phyloP scores from a whole-genome alignment of 257 asterid species.

The Haberlea rhodopensis region DNA sequence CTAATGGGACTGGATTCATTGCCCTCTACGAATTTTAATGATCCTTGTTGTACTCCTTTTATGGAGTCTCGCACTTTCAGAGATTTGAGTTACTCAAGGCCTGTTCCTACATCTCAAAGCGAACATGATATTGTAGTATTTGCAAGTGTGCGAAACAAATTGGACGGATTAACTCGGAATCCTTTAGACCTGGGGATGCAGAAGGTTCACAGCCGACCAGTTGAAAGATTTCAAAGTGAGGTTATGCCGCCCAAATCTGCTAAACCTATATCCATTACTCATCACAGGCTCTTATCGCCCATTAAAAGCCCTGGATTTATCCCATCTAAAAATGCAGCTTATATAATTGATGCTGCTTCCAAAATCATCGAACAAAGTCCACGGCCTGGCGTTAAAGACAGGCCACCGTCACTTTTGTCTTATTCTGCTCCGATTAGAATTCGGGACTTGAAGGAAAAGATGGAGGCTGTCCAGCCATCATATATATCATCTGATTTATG shows the following conservation, averaged over 20 bases:
- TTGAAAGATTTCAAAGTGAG: slow-evolving; percentile 86
- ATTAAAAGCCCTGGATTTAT: slow-evolving; percentile 88
- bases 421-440: slow-evolving; percentile 67
- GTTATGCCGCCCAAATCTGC: slow-evolving; percentile 82
- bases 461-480: slow-evolving; percentile 73
- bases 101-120: slow-evolving; percentile 40
- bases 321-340: slow-evolving; percentile 85
- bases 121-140: slow-evolving; percentile 76
- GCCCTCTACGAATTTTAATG: slow-evolving; percentile 60
- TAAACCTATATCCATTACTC: slow-evolving; percentile 70
- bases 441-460: slow-evolving; percentile 59
- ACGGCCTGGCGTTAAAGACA: slow-evolving; percentile 49
- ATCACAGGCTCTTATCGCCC: slow-evolving; percentile 77
- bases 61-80: slow-evolving; percentile 57
- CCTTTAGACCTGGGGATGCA: slow-evolving; percentile 69
- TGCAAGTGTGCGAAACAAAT: slow-evolving; percentile 72
- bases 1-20: slow-evolving; percentile 95
- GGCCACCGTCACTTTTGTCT: slow-evolving; percentile 48
- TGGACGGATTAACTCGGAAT: slow-evolving; percentile 67
- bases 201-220: slow-evolving; percentile 59
- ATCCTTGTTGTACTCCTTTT: slow-evolving; percentile 41
- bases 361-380: slow-evolving; percentile 92
- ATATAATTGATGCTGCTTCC: slow-evolving; percentile 83
- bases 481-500: slow-evolving; percentile 38
- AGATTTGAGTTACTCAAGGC: slow-evolving; percentile 50